phyloP scores from a whole-genome alignment of 192 early-diverging fungal genomes.

The Podochytrium sp. region DNA sequence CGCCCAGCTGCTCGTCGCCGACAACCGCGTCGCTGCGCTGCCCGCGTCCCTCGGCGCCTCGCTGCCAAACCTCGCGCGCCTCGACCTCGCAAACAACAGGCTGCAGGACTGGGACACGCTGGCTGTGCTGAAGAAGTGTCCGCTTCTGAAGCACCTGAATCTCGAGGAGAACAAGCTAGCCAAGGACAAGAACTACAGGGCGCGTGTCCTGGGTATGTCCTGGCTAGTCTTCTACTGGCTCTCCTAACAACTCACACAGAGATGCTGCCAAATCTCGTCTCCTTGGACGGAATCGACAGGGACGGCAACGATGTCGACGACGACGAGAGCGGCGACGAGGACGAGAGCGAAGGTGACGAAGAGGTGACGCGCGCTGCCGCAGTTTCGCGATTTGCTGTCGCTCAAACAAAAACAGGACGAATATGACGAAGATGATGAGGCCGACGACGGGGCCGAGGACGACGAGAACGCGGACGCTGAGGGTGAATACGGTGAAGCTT shows the following conservation, averaged over 20 bases:
- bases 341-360: constrained; percentile 4
- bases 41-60: background rate
- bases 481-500: background rate
- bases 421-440: constrained; percentile 8
- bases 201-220: background rate
- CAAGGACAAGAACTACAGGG: background rate
- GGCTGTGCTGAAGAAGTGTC: background rate
- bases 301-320: background rate
- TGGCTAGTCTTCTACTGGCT: too few relatives aligned
- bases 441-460: background rate
- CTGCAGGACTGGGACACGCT: background rate
- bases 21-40: constrained; percentile 14
- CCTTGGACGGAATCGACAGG: background rate
- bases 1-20: background rate
- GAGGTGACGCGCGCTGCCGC: background rate
- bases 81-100: constrained; percentile 18
- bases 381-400: background rate
- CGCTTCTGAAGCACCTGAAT: background rate
- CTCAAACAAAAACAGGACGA: background rate
- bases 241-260: background rate
- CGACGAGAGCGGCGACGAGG: background rate
- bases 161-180: constrained; percentile 9
- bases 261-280: constrained; percentile 9
- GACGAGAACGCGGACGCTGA: background rate
- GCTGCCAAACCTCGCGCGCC: background rate